Evolutionary conservation across 2,329 filamentous ascomycete genomes (phyloP), one percentile per base, ranked within the genome.

Genomic region (Zelopaecilomyces penicillatus): DNA sequence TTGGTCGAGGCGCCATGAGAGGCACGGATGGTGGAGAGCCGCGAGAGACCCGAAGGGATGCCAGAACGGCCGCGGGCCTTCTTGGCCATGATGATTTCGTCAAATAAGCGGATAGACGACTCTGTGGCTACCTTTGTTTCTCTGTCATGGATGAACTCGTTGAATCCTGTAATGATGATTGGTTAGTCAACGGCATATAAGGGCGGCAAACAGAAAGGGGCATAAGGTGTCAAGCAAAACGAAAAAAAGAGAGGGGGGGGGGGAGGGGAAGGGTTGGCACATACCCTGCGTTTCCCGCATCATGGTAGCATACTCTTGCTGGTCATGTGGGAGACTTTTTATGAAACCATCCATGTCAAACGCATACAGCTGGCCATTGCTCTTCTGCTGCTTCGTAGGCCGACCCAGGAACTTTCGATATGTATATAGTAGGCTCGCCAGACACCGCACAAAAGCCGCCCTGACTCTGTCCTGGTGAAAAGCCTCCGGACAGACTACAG

Each of bases 21-120:
- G 30, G 70, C 73, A 39, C 76, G 70, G 48, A 80, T 75, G 5
- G 78, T 81, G 7, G 77, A 78, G 7, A 81, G 71, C 7, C 78
- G 74, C 1, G 75, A 80, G 30, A 82, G 72, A 33, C 82, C 85
- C 29, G 77, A 75, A 42, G 82, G 80, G 47, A 89, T 69, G 4
- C 75, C 78, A 1, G 78, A 73, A 31, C 81, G 81, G 27, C 85
- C 85, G 41, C 77, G 73, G 29, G 74, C 74, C 59, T 77, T 79
- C 69, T 93, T 93, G 30, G 85, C 85, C 42, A 91, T 71, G 55
- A 93, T 87, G 56, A 93, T 82, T 61, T 90, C 85, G 62, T 93
- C 87, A 55, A 93, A 93, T 1, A 93, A 74, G 45, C 84, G 83
- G 55, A 91, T 80, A 2, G 73, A 64, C 0, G 85, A 75, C 50